Percentiles rank a stretch among this genome's conserved stretches.
Evolutionary conservation across 768 basidiomycete genomes (phyloP).

Genomic region (Mycena kentingensis): DNA sequence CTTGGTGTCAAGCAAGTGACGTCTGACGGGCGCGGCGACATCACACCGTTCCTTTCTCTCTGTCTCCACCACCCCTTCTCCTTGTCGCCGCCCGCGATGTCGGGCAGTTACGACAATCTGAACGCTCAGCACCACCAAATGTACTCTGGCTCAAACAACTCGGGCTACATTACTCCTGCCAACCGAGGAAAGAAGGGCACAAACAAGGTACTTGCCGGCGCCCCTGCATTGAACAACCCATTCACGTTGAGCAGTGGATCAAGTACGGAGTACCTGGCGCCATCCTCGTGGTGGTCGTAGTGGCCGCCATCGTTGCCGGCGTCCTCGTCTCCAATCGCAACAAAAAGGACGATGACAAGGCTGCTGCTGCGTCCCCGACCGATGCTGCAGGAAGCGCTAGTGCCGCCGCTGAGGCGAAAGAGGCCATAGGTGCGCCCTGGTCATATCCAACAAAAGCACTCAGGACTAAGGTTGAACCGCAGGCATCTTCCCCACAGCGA

Average conservation of each 20-base stretch:
- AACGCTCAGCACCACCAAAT: conserved; percentile 11
- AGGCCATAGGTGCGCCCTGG: too few relatives aligned
- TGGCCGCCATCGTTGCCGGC: conserved; percentile 75
- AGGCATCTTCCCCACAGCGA: conserved; percentile 75
- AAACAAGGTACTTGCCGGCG: conserved; percentile 46
- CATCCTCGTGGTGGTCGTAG: conserved; percentile 63
- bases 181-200: conserved; percentile 47
- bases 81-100: conserved; percentile 22
- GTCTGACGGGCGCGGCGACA: too few relatives aligned
- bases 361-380: conserved; percentile 41
- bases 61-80: too few relatives aligned
- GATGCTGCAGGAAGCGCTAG: conserved; percentile 47
- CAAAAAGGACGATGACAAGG: conserved; percentile 25
- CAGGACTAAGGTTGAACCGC: too few relatives aligned
- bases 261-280: conserved; percentile 65
- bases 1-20: too few relatives aligned
- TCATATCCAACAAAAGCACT: too few relatives aligned
- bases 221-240: not conserved
- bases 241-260: not conserved
- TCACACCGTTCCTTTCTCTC: too few relatives aligned
- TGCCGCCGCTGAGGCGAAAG: conserved; percentile 60
- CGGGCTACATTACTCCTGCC: conserved; percentile 65
- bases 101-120: conserved; percentile 22
- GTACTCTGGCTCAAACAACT: conserved; percentile 57
- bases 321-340: conserved; percentile 66